Percentiles rank a stretch among this genome's conserved stretches.
Evolutionary conservation across 2,329 filamentous ascomycete species (phyloP).

Genomic region (Lasiodiplodia theobromae): DNA sequence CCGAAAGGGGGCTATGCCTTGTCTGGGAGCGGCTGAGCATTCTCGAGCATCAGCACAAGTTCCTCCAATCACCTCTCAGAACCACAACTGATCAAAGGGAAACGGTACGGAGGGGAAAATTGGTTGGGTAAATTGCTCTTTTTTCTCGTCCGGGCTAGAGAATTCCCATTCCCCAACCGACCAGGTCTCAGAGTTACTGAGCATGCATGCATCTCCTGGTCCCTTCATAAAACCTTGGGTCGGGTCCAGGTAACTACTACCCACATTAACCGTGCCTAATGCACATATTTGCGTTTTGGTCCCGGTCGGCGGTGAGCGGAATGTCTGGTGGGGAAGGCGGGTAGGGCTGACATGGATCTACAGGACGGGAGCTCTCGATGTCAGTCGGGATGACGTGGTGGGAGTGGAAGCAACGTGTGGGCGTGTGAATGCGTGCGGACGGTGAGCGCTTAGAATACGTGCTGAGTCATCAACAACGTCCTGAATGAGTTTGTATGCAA

Average conservation of each 20-base stretch:
- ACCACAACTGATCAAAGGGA: not conserved
- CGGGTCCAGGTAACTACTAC: not conserved
- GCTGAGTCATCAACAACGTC: no score
- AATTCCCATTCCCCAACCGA: not conserved
- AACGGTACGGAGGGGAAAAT: not conserved
- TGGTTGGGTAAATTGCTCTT: not conserved
- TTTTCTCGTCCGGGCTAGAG: not conserved
- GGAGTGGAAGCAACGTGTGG: not conserved
- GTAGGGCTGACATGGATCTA: slow-evolving; percentile 7
- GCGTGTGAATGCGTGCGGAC: not conserved
- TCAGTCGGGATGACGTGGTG: slow-evolving; percentile 3
- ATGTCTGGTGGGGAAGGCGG: slow-evolving; percentile 2
- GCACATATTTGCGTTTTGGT: not conserved
- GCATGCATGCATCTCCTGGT: not conserved
- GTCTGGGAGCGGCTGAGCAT: not conserved
- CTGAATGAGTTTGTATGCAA: not conserved
- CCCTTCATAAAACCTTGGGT: not conserved
- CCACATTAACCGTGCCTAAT: not conserved
- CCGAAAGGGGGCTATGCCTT: not conserved
- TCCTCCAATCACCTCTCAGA: not conserved
- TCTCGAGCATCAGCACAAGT: not conserved
- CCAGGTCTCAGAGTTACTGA: not conserved
- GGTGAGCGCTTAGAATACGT: not conserved
- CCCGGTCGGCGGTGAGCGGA: not conserved
- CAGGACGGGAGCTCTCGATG: not conserved